Evolutionary conservation across 139 green algal genomes (phyloP), one percentile per base, ranked within the genome.

Genomic region (Closterium sp.): DNA sequence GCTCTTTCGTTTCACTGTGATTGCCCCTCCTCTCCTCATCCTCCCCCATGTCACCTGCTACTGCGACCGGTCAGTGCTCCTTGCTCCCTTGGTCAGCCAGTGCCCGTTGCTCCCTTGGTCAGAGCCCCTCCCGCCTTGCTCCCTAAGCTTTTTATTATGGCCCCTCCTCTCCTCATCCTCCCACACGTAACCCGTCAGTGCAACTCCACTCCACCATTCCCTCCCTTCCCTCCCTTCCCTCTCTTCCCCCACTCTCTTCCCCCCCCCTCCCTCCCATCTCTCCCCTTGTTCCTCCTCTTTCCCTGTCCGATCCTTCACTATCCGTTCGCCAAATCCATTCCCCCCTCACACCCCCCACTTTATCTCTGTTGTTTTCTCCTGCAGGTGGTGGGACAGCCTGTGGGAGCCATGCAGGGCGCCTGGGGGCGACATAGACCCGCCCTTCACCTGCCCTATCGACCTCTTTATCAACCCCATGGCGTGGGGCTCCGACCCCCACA

Each of bases 391-490:
- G 89, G 34, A 92, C 89, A 92, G 30, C n/a, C 64, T 92, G 21
- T 76, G 33, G 84, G 16, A 34, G 36, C 85, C 90, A 0, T 93
- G 90, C 34, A 21, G 34, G 31, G 89, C 89, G 30, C 91, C 88
- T 19, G 91, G 91, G 5, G 90, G 87, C 2, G 87, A 89, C 87
- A 31, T 94, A 32, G 87, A 92, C 36, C 88, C 76, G 0, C 91
- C 91, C 0, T 94, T 94, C 30, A 69, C 35, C 16, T 94, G 91
- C 81, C 91, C 91, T 6, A 76, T 92, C 21, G 91, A 94, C n/a
- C 81, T 93, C 35, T 88, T 94, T 21, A 84, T 94, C 3, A 87
- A 94, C 66, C 34, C 84, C 12, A 23, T 85, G 4, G 19, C 32
- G 1, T 92, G 90, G 85, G 35, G 36, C 0, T 38, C 19, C 2